These are phyloP conservation scores for Lentinula detonsa DNA, from an alignment of 768 basidiomycete species.

Conservation along the genomic window DNA sequence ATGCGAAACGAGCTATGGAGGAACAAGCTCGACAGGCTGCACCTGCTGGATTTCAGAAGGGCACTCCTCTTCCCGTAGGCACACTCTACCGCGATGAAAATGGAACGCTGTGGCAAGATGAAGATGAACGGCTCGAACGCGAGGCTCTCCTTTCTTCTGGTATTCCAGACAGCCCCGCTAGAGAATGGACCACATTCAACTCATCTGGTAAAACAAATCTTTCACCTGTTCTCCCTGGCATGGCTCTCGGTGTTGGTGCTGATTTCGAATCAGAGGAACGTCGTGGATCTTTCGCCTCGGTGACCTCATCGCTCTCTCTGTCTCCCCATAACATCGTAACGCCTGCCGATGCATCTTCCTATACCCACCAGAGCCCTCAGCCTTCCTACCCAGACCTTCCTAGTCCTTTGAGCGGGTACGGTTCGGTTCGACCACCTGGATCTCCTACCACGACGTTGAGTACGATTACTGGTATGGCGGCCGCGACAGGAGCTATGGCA, in stretches of 20 bases:
- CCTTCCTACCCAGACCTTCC: background rate
- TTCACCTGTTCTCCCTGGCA: conserved; percentile 12
- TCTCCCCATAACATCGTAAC: background rate
- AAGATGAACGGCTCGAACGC: conserved; percentile 68
- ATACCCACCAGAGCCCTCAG: background rate
- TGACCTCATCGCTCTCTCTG: conserved; percentile 1
- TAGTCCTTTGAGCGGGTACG: background rate
- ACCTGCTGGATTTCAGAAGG: conserved; percentile 10
- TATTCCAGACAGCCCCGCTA: conserved; percentile 16
- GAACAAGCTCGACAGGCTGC: conserved; percentile 44
- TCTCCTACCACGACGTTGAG: background rate
- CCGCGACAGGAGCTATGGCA: background rate
- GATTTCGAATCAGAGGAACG: conserved; percentile 10
- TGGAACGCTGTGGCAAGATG: conserved; percentile 67
- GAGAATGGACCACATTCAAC: conserved; percentile 36
- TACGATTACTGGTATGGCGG: conserved; percentile 1
- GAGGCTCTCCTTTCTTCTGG: conserved; percentile 45
- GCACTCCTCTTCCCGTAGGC: conserved; percentile 27
- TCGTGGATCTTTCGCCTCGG: conserved; percentile 2
- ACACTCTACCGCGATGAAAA: conserved; percentile 56
- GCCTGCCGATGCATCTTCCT: background rate
- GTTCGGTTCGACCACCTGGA: background rate
- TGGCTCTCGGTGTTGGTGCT: background rate
- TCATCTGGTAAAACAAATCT: conserved; percentile 12
- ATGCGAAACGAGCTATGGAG: conserved; percentile 49